These are phyloP conservation scores for Ehretia macrophylla DNA, from an alignment of 257 asterid species.

Conservation along the genomic window DNA sequence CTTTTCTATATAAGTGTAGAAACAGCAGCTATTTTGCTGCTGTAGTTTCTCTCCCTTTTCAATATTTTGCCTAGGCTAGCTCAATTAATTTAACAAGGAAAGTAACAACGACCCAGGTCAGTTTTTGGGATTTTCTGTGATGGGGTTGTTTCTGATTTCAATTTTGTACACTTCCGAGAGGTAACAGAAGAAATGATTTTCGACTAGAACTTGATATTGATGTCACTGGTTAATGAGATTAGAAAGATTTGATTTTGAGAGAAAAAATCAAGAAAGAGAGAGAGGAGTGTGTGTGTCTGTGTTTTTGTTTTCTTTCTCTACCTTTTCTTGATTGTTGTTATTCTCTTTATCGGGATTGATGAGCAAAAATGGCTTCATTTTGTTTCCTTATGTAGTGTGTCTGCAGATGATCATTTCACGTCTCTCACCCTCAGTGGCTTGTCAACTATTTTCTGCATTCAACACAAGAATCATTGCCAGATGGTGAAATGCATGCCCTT, in stretches of 20 bases:
- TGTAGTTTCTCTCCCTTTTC: no score
- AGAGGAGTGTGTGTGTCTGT: not conserved
- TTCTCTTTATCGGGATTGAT: slow-evolving; percentile 11
- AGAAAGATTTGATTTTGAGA: not conserved
- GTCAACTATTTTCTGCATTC: slow-evolving; percentile 41
- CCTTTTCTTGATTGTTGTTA: not conserved
- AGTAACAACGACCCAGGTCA: not conserved
- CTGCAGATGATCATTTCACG: slow-evolving; percentile 39
- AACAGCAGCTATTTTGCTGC: not conserved
- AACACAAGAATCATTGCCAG: slow-evolving; percentile 43
- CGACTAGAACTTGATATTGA: no score
- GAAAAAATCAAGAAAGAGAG: not conserved
- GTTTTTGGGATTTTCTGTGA: not conserved
- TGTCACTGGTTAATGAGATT: no score
- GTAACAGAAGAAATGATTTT: no score
- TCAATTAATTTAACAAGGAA: no score
- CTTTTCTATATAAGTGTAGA: not conserved
- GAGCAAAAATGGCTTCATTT: slow-evolving; percentile 39
- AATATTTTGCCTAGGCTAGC: no score
- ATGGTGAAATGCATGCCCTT: slow-evolving; percentile 89
- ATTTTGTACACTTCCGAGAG: no score
- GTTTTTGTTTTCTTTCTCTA: not conserved
- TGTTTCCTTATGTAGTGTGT: slow-evolving; percentile 43
- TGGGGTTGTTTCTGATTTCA: not conserved
- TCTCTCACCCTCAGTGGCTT: slow-evolving; percentile 46